Conservation (phyloP, 2,329 filamentous ascomycete species). For the Colletotrichum somersetense region DNA sequence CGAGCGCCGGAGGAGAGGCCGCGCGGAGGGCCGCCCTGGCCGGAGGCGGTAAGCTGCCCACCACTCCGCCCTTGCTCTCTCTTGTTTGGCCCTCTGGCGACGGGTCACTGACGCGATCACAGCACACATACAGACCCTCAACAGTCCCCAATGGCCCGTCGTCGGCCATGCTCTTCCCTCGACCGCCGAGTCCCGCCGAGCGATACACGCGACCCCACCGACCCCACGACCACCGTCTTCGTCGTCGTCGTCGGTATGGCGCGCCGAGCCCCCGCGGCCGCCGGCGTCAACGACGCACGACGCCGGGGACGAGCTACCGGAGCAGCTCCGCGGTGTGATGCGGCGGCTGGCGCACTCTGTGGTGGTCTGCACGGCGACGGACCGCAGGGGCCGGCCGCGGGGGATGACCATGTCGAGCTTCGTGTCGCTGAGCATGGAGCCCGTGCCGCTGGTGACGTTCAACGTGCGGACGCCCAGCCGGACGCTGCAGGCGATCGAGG, state of each 20-base stretch:
- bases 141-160: conserved; percentile 5
- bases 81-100: neutral
- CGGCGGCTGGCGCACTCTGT: conserved; percentile 67
- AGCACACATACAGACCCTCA: neutral
- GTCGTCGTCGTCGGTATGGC: conserved; percentile 46
- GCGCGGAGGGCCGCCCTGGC: neutral
- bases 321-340: conserved; percentile 66
- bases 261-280: conserved; percentile 47
- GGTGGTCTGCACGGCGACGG: conserved; percentile 66
- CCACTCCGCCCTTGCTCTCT: neutral
- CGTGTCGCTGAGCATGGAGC: conserved; percentile 66
- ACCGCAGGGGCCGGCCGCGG: conserved; percentile 51
- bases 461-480: conserved; percentile 69
- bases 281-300: conserved; percentile 54
- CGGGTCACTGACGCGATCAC: conserved; percentile 2
- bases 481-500: conserved; percentile 64
- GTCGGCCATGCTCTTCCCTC: conserved; percentile 1
- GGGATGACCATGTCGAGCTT: conserved; percentile 73
- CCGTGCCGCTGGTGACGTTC: conserved; percentile 66
- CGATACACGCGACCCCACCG: conserved; percentile 22
- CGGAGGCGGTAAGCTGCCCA: neutral
- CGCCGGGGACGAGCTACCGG: conserved; percentile 45
- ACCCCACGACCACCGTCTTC: conserved; percentile 4
- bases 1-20: conserved; percentile 1
- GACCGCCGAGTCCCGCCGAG: conserved; percentile 17